A percentile compares a stretch with the other conserved stretches of the same genome.
phyloP scores from a whole-genome alignment of 225 moss, liverwort and hornwort species.

The Straminergon stramineum region DNA sequence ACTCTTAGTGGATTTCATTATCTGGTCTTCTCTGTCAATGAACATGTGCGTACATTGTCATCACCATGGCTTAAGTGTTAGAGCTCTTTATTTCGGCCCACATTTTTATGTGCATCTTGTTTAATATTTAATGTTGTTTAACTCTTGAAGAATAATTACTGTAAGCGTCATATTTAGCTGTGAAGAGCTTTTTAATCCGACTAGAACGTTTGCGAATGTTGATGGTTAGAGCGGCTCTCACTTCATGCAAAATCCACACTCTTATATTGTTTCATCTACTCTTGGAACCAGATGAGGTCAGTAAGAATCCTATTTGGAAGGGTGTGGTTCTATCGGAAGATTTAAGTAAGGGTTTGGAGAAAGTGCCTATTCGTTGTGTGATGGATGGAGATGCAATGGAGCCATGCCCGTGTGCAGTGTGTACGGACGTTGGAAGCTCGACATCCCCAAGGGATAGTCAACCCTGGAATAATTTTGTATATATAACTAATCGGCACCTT shows the following conservation, averaged over 20 bases:
- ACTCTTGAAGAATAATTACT: neutral
- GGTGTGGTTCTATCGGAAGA: constrained; percentile 48
- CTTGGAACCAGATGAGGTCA: neutral
- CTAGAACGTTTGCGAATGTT: neutral
- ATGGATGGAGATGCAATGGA: constrained; percentile 62
- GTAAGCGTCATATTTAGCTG: neutral
- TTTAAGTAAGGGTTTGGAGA: constrained; percentile 79
- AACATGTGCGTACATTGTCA: neutral
- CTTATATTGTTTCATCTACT: neutral
- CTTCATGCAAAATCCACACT: too few species aligned
- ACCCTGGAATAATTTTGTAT: constrained; percentile 71
- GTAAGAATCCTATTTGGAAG: neutral
- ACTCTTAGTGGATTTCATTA: neutral
- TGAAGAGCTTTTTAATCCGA: neutral
- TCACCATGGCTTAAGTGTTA: neutral
- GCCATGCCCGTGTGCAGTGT: constrained; percentile 42
- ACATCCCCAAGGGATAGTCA: constrained; percentile 33
- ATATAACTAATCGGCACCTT: constrained; percentile 61
- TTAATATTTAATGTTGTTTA: neutral
- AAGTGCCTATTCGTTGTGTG: constrained; percentile 78
- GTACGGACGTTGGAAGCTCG: constrained; percentile 20
- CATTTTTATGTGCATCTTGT: neutral
- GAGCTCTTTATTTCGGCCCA: neutral
- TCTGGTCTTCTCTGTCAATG: neutral
- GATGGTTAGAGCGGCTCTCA: neutral